Percentiles rank a stretch among this genome's conserved stretches.
Evolutionary conservation across 306 rosid species (phyloP).

Genomic region (Casuarina equisetifolia): DNA sequence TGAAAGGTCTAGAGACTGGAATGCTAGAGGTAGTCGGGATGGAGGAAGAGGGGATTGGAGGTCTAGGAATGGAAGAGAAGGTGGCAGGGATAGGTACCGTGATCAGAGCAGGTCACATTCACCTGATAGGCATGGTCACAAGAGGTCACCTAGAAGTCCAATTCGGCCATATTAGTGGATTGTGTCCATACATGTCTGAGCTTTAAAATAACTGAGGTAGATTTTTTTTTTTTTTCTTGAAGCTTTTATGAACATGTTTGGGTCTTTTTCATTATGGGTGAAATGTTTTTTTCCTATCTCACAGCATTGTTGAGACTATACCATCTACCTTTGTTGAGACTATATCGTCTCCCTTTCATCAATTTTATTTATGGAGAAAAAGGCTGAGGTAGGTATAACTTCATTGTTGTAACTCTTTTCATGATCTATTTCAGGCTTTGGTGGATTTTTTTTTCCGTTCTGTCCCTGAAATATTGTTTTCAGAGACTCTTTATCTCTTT

Average conservation of each 20-base stretch:
- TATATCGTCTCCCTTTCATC: conserved; percentile 85
- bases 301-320: conserved; percentile 85
- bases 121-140: conserved; percentile 66
- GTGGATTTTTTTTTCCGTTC: conserved; percentile 37
- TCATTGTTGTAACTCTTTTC: conserved; percentile 51
- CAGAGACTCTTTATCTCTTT: conserved; percentile 35
- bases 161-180: conserved; percentile 60
- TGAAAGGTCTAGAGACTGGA: conserved; percentile 72
- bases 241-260: conserved; percentile 65
- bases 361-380: conserved; percentile 70
- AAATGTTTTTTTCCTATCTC: conserved; percentile 71
- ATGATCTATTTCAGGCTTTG: conserved; percentile 40
- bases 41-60: conserved; percentile 79
- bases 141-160: conserved; percentile 81
- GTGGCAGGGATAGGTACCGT: conserved; percentile 71
- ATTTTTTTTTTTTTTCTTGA: conserved; percentile 45
- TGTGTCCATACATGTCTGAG: conserved; percentile 75
- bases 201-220: conserved; percentile 91
- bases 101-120: conserved; percentile 90
- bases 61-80: conserved; percentile 81
- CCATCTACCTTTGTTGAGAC: conserved; percentile 88
- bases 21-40: conserved; percentile 72
- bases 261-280: conserved; percentile 72
- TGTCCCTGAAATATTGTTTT: conserved; percentile 46
- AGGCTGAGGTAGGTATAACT: conserved; percentile 90